These are phyloP conservation scores for Lindgomyces ingoldianus DNA, from an alignment of 495 filamentous ascomycete species.

Conservation along the genomic window DNA sequence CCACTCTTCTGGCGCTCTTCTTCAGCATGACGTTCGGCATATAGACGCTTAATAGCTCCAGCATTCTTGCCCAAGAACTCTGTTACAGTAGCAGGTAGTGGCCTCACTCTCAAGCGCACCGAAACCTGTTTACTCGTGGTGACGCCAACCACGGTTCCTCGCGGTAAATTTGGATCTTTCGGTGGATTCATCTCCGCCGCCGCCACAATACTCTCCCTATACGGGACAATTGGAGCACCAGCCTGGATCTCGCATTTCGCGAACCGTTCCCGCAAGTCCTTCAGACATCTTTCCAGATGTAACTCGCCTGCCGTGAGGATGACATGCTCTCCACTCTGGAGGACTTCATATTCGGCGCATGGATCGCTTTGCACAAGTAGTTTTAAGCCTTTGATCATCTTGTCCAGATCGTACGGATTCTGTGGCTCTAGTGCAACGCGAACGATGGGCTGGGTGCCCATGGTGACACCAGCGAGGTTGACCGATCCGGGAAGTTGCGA, in stretches of 20 bases:
- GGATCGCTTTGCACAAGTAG: slow-evolving; percentile 94
- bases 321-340: slow-evolving; percentile 92
- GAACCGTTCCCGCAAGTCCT: slow-evolving; percentile 90
- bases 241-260: slow-evolving; percentile 94
- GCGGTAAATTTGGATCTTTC: slow-evolving; percentile 80
- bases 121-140: slow-evolving; percentile 85
- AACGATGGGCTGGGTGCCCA: slow-evolving; percentile 83
- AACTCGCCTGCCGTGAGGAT: slow-evolving; percentile 91
- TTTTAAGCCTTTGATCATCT: slow-evolving; percentile 86
- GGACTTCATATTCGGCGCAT: slow-evolving; percentile 91
- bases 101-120: slow-evolving; percentile 74
- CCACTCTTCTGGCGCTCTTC: slow-evolving; percentile 45
- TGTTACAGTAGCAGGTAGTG: slow-evolving; percentile 75
- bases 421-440: slow-evolving; percentile 90
- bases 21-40: slow-evolving; percentile 61
- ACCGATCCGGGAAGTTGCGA: slow-evolving; percentile 84
- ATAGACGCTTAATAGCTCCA: slow-evolving; percentile 74
- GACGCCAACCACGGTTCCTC: slow-evolving; percentile 71
- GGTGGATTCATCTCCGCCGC: slow-evolving; percentile 89
- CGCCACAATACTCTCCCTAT: slow-evolving; percentile 85
- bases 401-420: slow-evolving; percentile 83
- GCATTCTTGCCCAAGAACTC: slow-evolving; percentile 82
- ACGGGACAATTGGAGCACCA: slow-evolving; percentile 91
- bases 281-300: slow-evolving; percentile 91
- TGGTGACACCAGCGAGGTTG: slow-evolving; percentile 85